These are phyloP conservation scores for Actinidia arguta DNA, from an alignment of 179 eudicot genomes.

Conservation along the genomic window DNA sequence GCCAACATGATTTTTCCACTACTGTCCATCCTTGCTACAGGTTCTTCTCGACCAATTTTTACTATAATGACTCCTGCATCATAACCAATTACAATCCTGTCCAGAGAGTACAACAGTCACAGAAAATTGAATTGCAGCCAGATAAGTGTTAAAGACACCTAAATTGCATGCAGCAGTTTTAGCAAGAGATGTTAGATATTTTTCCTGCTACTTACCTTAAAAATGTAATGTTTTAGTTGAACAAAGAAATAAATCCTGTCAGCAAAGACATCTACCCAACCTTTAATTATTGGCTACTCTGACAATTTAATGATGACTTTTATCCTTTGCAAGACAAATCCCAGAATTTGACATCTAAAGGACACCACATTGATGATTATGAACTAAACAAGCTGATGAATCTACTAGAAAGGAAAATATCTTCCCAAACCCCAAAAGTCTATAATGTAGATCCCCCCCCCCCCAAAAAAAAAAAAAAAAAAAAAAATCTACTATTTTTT, in stretches of 20 bases:
- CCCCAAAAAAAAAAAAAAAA: background rate
- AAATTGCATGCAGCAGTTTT: background rate
- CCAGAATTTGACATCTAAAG: background rate
- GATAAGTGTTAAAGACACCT: conserved; percentile 1
- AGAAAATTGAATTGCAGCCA: too few species aligned
- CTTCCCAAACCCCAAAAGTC: background rate
- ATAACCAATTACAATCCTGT: conserved; percentile 94
- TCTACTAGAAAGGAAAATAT: background rate
- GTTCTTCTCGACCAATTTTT: conserved; percentile 92
- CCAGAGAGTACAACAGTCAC: background rate
- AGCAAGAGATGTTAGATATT: background rate
- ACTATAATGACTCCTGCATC: conserved; percentile 92
- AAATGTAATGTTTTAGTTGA: background rate
- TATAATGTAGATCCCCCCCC: too few species aligned
- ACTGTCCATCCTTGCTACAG: conserved; percentile 97
- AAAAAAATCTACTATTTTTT: too few species aligned
- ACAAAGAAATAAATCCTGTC: background rate
- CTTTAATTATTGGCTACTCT: background rate
- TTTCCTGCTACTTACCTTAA: background rate
- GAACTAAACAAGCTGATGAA: conserved; percentile 12
- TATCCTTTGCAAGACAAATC: background rate
- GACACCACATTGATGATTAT: background rate
- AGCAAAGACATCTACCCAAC: background rate
- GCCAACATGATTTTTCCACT: conserved; percentile 98
- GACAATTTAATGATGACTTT: background rate